A percentile compares a stretch with the other conserved stretches of the same genome.
These are phyloP conservation scores for Botrytis tulipae DNA, from an alignment of 2,329 filamentous ascomycete genomes.

Conservation along the genomic window DNA sequence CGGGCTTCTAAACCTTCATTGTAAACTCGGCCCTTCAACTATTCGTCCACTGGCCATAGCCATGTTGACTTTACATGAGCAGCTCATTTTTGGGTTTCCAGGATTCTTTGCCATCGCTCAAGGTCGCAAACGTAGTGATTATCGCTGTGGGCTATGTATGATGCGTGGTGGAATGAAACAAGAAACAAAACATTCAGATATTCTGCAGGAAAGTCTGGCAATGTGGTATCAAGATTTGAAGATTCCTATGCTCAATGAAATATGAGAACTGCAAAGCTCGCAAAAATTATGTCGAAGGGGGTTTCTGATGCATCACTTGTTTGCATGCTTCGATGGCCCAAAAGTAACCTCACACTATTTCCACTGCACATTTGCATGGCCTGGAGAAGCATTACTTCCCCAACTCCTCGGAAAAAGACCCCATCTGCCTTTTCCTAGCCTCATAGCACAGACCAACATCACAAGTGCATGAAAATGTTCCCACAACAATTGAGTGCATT, in stretches of 20 bases:
- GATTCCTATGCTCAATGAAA: constrained; percentile 12
- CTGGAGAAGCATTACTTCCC: neutral
- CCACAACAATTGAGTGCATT: constrained; percentile 16
- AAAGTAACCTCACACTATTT: neutral
- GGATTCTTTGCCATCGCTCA: neutral
- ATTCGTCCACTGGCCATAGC: neutral
- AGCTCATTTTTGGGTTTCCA: neutral
- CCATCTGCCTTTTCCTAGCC: constrained; percentile 1
- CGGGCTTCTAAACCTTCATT: neutral
- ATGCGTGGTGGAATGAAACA: neutral
- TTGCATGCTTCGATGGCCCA: constrained; percentile 8
- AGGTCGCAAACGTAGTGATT: neutral
- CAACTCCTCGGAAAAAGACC: neutral
- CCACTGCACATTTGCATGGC: neutral
- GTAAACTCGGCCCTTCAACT: neutral
- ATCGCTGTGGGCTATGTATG: neutral
- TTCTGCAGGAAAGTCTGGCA: neutral
- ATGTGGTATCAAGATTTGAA: constrained; percentile 12
- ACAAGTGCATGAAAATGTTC: constrained; percentile 18
- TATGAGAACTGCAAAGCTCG: constrained; percentile 7
- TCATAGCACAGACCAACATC: constrained; percentile 20
- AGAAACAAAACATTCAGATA: neutral
- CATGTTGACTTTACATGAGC: neutral
- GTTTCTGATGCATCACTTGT: constrained; percentile 14
- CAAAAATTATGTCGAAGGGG: constrained; percentile 2